A percentile compares a stretch with the other conserved stretches of the same genome.
These are phyloP conservation scores for Coprinopsis marcescibilis DNA, from an alignment of 768 basidiomycete genomes.

Conservation along the genomic window DNA sequence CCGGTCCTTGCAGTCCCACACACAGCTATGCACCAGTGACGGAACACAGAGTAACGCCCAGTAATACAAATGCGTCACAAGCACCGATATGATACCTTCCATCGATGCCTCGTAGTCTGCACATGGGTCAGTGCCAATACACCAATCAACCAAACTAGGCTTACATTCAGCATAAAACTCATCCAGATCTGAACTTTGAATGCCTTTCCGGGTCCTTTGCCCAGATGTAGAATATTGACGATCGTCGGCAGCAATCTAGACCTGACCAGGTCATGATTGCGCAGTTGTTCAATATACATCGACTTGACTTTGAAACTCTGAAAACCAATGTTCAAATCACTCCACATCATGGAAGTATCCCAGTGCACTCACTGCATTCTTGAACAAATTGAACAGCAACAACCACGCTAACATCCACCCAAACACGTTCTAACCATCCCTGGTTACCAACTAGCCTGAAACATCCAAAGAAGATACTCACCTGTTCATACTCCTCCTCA, in stretches of 20 bases:
- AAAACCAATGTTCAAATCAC: neutral
- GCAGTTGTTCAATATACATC: conserved; percentile 81
- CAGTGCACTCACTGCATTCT: conserved; percentile 60
- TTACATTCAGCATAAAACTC: conserved; percentile 73
- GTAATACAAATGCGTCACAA: conserved; percentile 87
- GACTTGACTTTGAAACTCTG: conserved; percentile 87
- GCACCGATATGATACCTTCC: conserved; percentile 47
- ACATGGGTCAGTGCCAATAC: conserved; percentile 9
- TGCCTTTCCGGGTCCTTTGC: conserved; percentile 54
- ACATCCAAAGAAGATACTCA: conserved; percentile 15
- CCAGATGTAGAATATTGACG: conserved; percentile 61
- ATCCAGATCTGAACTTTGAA: conserved; percentile 86
- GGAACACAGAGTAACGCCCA: conserved; percentile 80
- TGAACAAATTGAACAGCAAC: conserved; percentile 80
- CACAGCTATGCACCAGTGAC: conserved; percentile 80
- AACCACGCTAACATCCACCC: conserved; percentile 84
- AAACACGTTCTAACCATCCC: conserved; percentile 38
- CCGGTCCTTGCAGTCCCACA: conserved; percentile 83
- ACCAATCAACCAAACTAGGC: conserved; percentile 19
- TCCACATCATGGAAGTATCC: neutral
- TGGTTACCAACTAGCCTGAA: neutral
- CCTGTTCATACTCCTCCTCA: conserved; percentile 27
- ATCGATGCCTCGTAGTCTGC: conserved; percentile 59
- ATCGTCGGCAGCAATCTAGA: conserved; percentile 66
- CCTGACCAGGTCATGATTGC: conserved; percentile 57